Conservation (phyloP, 2,329 filamentous ascomycete species). For the Penicillium digitatum region DNA sequence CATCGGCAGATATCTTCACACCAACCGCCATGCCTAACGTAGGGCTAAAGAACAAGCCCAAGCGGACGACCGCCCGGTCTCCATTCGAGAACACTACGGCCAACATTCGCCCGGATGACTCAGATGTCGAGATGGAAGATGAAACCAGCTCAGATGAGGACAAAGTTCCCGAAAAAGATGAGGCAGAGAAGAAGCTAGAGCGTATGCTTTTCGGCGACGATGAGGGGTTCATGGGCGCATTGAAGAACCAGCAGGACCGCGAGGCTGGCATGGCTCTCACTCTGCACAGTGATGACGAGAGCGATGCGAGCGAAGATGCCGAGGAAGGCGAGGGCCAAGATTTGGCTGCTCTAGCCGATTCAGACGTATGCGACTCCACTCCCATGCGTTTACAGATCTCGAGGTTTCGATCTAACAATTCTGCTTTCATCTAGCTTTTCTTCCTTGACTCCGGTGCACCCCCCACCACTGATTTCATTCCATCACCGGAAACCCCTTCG, state of each 20-base stretch:
- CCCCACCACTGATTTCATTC: slow-evolving; percentile 29
- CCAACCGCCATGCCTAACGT: slow-evolving; percentile 26
- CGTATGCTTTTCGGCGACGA: slow-evolving; percentile 83
- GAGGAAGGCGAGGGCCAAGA: slow-evolving; percentile 43
- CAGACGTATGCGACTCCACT: slow-evolving; percentile 52
- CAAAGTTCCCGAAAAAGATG: slow-evolving; percentile 63
- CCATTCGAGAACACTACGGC: slow-evolving; percentile 22
- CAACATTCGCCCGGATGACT: slow-evolving; percentile 18
- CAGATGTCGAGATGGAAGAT: slow-evolving; percentile 27
- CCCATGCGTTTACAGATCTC: not conserved
- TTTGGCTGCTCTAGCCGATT: slow-evolving; percentile 68
- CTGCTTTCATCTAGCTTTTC: slow-evolving; percentile 56
- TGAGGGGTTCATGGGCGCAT: slow-evolving; percentile 70
- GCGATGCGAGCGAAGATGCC: slow-evolving; percentile 22
- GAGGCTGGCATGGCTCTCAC: slow-evolving; percentile 38
- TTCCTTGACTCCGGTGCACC: slow-evolving; percentile 67
- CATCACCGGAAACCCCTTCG: slow-evolving; percentile 38
- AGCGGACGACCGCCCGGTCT: slow-evolving; percentile 23
- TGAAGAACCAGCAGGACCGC: slow-evolving; percentile 57
- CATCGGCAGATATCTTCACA: not conserved
- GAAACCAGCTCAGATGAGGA: slow-evolving; percentile 25
- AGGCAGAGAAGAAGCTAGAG: slow-evolving; percentile 80
- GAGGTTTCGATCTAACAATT: slow-evolving; percentile 4
- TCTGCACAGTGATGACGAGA: slow-evolving; percentile 30
- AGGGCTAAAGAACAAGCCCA: slow-evolving; percentile 30